Evolutionary conservation across 192 early-diverging fungal genomes (phyloP), one percentile per base, ranked within the genome.

Genomic region (Chytriomyces hyalinus): DNA sequence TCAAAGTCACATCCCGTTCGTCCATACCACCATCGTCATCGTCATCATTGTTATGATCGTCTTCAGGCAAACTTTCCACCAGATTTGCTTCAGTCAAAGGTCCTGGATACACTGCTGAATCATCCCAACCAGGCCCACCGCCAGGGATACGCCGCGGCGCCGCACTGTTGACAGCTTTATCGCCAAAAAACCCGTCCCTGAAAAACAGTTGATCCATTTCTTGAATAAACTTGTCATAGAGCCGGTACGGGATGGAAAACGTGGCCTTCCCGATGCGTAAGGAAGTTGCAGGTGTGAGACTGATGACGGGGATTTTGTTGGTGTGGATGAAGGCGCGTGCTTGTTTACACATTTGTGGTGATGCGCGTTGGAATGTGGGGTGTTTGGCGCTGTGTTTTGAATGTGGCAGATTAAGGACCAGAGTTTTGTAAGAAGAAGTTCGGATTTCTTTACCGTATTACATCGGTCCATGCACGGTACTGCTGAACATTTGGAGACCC

Each of bases 391-490:
- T 73, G n/a, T 50, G 53, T n/a, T n/a, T 26, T 3, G 15, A 57
- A 4, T 50, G 49, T 4, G 3, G 50, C 57, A 43, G 6, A 71
- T 13, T 26, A 24, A 7, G 9, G 53, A 10, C 17, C 44, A n/a
- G 66, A 28, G 15, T 13, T 20, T n/a, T 17, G 1, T 4, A 28
- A 22, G 28, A 11, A 22, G 17, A 65, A 65, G 4, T 63, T 36
- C 36, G 36, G 36, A 36, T 36, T 36, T 36, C 36, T 36, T 36
- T 36, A 73, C 71, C 71, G 60, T 53, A 73, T 73, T 10, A 73
- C 26, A 73, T 73, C 71, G 6, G 71, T 73, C 71, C 71, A 73
- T 24, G 71, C 71, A n/a, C 71, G 71, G 60, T 49, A 73, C 20
- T 61, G 61, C n/a, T 73, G 24, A 6, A 24, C 47, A 60, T 73